Conservation (phyloP, 768 basidiomycete species). For the Termitomyces sp. region DNA sequence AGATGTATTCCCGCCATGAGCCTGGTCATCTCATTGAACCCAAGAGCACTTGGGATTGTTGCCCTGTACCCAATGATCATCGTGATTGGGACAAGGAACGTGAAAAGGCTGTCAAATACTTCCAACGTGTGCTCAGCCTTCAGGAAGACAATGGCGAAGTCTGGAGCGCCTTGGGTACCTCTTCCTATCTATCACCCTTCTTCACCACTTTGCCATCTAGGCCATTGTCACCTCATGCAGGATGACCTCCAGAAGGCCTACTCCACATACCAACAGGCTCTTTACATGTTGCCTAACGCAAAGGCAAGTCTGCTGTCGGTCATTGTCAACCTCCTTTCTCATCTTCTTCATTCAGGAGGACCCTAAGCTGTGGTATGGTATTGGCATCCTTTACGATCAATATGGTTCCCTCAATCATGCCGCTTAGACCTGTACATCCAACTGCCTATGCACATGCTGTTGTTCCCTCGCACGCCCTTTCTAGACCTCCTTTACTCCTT, state of each 20-base stretch:
- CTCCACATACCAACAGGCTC: slow-evolving; percentile 96
- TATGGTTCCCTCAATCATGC: slow-evolving; percentile 98
- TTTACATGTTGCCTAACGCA: slow-evolving; percentile 93
- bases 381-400: slow-evolving; percentile 97
- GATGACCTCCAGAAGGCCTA: slow-evolving; percentile 99
- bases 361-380: slow-evolving; percentile 99
- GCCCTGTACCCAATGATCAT: slow-evolving; percentile 43
- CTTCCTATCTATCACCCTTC: slow-evolving; percentile 18
- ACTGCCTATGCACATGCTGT: slow-evolving; percentile 86
- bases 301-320: slow-evolving; percentile 54
- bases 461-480: slow-evolving; percentile 66
- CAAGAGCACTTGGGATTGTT: slow-evolving; percentile 62
- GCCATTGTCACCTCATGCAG: slow-evolving; percentile 98
- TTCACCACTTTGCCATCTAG: slow-evolving; percentile 36
- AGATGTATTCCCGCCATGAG: slow-evolving; percentile 52
- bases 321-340: slow-evolving; percentile 12
- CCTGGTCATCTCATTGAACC: slow-evolving; percentile 44
- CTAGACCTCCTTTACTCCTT: slow-evolving; percentile 65
- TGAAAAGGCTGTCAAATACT: slow-evolving; percentile 98
- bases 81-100: slow-evolving; percentile 57
- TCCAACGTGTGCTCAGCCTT: slow-evolving; percentile 86
- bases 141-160: slow-evolving; percentile 98
- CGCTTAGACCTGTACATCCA: slow-evolving; percentile 93
- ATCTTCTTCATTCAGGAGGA: slow-evolving; percentile 59
- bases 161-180: slow-evolving; percentile 90